phyloP scores from a whole-genome alignment of 2,329 filamentous ascomycete species.

The Chalara sp. region DNA sequence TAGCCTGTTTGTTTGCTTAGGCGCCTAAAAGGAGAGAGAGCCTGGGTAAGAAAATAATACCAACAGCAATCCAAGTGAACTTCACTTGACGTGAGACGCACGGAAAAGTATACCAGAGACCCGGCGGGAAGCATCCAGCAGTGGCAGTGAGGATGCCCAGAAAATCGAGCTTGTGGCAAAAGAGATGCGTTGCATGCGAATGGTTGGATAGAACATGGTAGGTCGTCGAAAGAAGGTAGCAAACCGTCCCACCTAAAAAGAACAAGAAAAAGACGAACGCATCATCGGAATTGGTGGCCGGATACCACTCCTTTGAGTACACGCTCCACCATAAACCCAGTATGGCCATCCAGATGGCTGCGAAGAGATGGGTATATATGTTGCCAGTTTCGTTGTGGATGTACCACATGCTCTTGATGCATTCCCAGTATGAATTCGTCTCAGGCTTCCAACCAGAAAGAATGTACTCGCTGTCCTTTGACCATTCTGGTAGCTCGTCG shows the following conservation, averaged over 20 bases:
- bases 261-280: constrained; percentile 32
- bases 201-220: constrained; percentile 36
- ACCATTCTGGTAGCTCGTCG: constrained; percentile 35
- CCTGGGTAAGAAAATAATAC: constrained; percentile 2
- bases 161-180: constrained; percentile 34
- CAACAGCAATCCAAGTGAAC: constrained; percentile 31
- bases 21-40: too few species aligned
- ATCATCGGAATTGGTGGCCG: constrained; percentile 28
- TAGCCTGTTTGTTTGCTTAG: background rate
- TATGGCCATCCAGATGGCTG: constrained; percentile 31
- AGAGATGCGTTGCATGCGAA: constrained; percentile 27
- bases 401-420: constrained; percentile 34
- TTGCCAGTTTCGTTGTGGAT: constrained; percentile 38
- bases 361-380: constrained; percentile 39
- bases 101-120: constrained; percentile 35
- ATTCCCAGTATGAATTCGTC: constrained; percentile 29
- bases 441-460: constrained; percentile 36
- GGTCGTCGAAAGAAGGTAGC: constrained; percentile 30
- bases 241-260: constrained; percentile 29
- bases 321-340: constrained; percentile 24
- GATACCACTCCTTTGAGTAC: constrained; percentile 26
- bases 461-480: constrained; percentile 35
- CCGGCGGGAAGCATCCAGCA: constrained; percentile 32
- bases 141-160: constrained; percentile 32
- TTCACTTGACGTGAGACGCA: constrained; percentile 28